Conservation (phyloP, 495 filamentous ascomycete genomes). For the Aspergillus homomorphus region DNA sequence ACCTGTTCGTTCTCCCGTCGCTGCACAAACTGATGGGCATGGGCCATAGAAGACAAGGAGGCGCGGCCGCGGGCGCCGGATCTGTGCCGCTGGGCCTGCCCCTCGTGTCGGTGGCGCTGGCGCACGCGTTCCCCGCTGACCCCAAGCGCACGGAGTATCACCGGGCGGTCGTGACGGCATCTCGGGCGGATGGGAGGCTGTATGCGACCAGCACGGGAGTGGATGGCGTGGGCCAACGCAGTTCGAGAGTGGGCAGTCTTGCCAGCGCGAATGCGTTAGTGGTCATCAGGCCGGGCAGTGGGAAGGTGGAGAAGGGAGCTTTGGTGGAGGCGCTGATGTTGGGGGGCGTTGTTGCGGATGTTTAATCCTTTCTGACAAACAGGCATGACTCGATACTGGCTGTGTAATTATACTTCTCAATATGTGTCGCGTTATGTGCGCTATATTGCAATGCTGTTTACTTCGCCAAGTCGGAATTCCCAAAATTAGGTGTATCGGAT, state of each 20-base stretch:
- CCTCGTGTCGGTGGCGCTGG: slow-evolving; percentile 64
- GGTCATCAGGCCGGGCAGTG: slow-evolving; percentile 61
- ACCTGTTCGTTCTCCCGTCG: slow-evolving; percentile 89
- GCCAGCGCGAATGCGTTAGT: slow-evolving; percentile 84
- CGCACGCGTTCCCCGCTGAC: slow-evolving; percentile 70
- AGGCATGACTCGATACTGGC: too few species aligned
- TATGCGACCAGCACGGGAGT: slow-evolving; percentile 81
- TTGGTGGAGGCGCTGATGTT: slow-evolving; percentile 61
- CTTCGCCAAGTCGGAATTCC: too few species aligned
- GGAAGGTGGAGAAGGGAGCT: slow-evolving; percentile 48
- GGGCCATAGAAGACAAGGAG: slow-evolving; percentile 36
- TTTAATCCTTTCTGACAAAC: slow-evolving; percentile 12
- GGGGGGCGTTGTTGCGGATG: slow-evolving; percentile 40
- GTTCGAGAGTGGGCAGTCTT: slow-evolving; percentile 83
- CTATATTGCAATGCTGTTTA: too few species aligned
- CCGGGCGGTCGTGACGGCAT: slow-evolving; percentile 63
- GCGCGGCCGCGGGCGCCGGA: slow-evolving; percentile 30
- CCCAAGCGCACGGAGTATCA: slow-evolving; percentile 81
- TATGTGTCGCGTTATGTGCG: too few species aligned
- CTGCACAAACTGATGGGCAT: slow-evolving; percentile 64
- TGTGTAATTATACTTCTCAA: too few species aligned
- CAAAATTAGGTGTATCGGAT: too few species aligned
- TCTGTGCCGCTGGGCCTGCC: slow-evolving; percentile 60
- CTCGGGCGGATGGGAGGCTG: slow-evolving; percentile 61
- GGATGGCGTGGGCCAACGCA: slow-evolving; percentile 62